Percentiles rank a stretch among this genome's conserved stretches.
Evolutionary conservation across 768 basidiomycete genomes (phyloP).

Genomic region (Astraeus odoratus): DNA sequence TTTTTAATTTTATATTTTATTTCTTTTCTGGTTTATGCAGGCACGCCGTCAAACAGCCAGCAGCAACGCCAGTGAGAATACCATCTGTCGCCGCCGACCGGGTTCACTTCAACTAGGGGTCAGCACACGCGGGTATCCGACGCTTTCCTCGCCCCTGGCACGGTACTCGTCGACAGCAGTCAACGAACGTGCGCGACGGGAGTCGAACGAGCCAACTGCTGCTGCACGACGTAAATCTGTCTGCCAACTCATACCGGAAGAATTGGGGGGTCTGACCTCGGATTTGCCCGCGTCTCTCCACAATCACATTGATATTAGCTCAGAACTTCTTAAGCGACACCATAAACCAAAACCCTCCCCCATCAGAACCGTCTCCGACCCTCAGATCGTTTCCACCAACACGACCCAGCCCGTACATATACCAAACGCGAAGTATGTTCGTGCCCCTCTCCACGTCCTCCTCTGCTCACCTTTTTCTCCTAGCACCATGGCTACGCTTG

Average conservation of each 20-base stretch:
- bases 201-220: slow-evolving; percentile 9
- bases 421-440: slow-evolving; percentile 36
- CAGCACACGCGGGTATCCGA: not conserved
- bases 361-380: slow-evolving; percentile 41
- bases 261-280: slow-evolving; percentile 19
- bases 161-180: slow-evolving; percentile 9
- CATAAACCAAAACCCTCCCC: slow-evolving; percentile 45
- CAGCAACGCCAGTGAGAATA: slow-evolving; percentile 14
- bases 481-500: slow-evolving; percentile 48
- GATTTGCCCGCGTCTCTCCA: slow-evolving; percentile 29
- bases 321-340: slow-evolving; percentile 53
- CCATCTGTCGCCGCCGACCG: slow-evolving; percentile 9
- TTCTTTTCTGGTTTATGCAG: slow-evolving; percentile 20
- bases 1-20: too few relatives aligned
- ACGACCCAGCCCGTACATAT: slow-evolving; percentile 57
- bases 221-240: slow-evolving; percentile 14
- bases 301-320: slow-evolving; percentile 27
- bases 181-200: slow-evolving; percentile 3
- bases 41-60: slow-evolving; percentile 20
- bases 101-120: slow-evolving; percentile 10
- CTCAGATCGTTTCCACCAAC: slow-evolving; percentile 54
- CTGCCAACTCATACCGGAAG: slow-evolving; percentile 29
- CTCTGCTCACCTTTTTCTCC: slow-evolving; percentile 6
- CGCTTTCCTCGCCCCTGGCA: slow-evolving; percentile 19
- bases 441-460: slow-evolving; percentile 4